A percentile compares a stretch with the other conserved stretches of the same genome.
Conservation (phyloP, 257 asterid species). For the Pogostemon cablin region DNA sequence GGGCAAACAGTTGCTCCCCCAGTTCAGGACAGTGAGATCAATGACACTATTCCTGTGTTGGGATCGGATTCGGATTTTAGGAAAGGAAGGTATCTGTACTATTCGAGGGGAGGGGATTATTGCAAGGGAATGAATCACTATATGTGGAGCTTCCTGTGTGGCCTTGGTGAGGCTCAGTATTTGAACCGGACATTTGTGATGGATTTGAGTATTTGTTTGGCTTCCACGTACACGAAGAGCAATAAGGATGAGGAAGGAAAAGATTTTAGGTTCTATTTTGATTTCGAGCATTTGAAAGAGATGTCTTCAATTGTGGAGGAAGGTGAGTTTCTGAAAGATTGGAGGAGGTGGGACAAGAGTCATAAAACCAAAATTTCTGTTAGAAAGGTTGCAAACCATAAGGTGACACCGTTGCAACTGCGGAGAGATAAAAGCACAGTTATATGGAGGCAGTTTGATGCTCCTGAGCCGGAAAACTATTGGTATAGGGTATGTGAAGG, state of each 20-base stretch:
- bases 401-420: constrained; percentile 74
- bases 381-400: constrained; percentile 64
- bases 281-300: constrained; percentile 93
- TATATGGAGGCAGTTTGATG: constrained; percentile 81
- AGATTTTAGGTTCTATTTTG: constrained; percentile 90
- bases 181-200: constrained; percentile 90
- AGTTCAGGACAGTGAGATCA: constrained; percentile 77
- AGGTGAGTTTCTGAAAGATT: constrained; percentile 67
- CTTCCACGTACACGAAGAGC: constrained; percentile 74
- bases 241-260: constrained; percentile 82
- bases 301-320: constrained; percentile 70
- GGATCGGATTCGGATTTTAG: constrained; percentile 72
- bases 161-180: constrained; percentile 87
- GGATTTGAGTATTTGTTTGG: constrained; percentile 85
- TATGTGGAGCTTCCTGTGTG: constrained; percentile 95
- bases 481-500: constrained; percentile 99
- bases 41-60: constrained; percentile 77
- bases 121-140: constrained; percentile 97
- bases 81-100: constrained; percentile 84
- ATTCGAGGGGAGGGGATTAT: constrained; percentile 91
- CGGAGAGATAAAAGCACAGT: constrained; percentile 74
- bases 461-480: constrained; percentile 85
- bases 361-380: constrained; percentile 66
- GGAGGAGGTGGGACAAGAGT: constrained; percentile 80
- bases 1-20: constrained; percentile 40